These are phyloP conservation scores for Ophiostoma ulmi DNA, from an alignment of 2,329 filamentous ascomycete species.

Conservation along the genomic window DNA sequence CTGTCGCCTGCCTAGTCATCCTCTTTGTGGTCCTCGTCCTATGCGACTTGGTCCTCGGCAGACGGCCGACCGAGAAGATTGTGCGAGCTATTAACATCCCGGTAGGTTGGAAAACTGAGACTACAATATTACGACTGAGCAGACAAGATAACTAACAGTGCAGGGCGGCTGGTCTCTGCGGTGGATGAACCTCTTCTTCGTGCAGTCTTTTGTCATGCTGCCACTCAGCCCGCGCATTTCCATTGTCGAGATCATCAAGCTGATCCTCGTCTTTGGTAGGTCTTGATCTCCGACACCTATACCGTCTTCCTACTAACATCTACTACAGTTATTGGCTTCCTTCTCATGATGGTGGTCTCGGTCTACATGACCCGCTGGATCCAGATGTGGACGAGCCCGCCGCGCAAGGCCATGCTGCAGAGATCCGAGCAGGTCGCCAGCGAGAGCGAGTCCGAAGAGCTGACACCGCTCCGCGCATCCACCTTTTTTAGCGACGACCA, in stretches of 20 bases:
- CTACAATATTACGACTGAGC: neutral
- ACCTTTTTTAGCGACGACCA: slow-evolving; percentile 22
- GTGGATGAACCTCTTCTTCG: slow-evolving; percentile 57
- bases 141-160: neutral
- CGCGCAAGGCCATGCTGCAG: slow-evolving; percentile 48
- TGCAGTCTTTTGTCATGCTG: slow-evolving; percentile 54
- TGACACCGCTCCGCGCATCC: slow-evolving; percentile 24
- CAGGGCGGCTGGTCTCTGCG: slow-evolving; percentile 50
- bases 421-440: slow-evolving; percentile 43
- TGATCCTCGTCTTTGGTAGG: slow-evolving; percentile 54
- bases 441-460: slow-evolving; percentile 16
- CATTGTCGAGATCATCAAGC: slow-evolving; percentile 51
- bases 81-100: slow-evolving; percentile 50
- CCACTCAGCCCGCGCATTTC: slow-evolving; percentile 53
- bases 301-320: neutral
- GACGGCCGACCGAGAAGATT: slow-evolving; percentile 44
- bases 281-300: no score
- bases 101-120: neutral
- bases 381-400: slow-evolving; percentile 47
- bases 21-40: slow-evolving; percentile 48
- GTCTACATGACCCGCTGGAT: slow-evolving; percentile 52
- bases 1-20: slow-evolving; percentile 53
- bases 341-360: slow-evolving; percentile 47
- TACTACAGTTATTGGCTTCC: slow-evolving; percentile 49
- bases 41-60: slow-evolving; percentile 45